phyloP scores from a whole-genome alignment of 495 filamentous ascomycete species.

The Annulohypoxylon moriforme region DNA sequence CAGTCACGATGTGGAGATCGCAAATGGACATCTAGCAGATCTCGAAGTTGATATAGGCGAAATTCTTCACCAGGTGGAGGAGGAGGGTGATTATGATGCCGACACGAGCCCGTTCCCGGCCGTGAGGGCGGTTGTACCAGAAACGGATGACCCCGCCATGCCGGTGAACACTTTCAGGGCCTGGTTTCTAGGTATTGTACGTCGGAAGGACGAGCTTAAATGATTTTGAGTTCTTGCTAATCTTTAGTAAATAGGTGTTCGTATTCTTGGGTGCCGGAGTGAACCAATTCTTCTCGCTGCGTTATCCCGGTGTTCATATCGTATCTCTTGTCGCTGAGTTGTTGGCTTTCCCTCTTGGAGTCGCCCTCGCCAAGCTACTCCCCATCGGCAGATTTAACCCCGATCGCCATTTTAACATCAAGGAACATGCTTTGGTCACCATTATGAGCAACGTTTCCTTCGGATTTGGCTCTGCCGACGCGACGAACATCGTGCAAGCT shows the following conservation, averaged over 20 bases:
- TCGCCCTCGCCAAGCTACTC: constrained; percentile 36
- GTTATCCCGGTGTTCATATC: constrained; percentile 46
- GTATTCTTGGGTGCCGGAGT: constrained; percentile 47
- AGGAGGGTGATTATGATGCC: constrained; percentile 51
- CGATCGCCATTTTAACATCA: constrained; percentile 54
- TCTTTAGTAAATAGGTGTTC: constrained; percentile 29
- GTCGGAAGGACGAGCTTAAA: background rate
- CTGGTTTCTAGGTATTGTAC: constrained; percentile 47
- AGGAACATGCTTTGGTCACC: constrained; percentile 56
- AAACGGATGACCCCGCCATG: constrained; percentile 48
- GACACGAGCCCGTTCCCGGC: constrained; percentile 53
- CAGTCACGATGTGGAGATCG: constrained; percentile 41
- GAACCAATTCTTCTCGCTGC: constrained; percentile 47
- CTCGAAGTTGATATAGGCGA: constrained; percentile 48
- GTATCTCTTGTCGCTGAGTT: constrained; percentile 44
- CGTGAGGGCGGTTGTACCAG: constrained; percentile 55
- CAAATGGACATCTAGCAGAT: constrained; percentile 47
- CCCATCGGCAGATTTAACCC: constrained; percentile 51
- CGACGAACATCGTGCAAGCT: constrained; percentile 61
- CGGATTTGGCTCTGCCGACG: constrained; percentile 53
- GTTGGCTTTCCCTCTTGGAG: constrained; percentile 44
- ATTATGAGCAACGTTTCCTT: constrained; percentile 50
- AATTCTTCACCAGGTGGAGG: constrained; percentile 48
- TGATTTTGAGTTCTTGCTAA: background rate
- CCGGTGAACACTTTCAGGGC: constrained; percentile 49